These are phyloP conservation scores for Shiraia sp. DNA, from an alignment of 2,329 filamentous ascomycete genomes.

Conservation along the genomic window DNA sequence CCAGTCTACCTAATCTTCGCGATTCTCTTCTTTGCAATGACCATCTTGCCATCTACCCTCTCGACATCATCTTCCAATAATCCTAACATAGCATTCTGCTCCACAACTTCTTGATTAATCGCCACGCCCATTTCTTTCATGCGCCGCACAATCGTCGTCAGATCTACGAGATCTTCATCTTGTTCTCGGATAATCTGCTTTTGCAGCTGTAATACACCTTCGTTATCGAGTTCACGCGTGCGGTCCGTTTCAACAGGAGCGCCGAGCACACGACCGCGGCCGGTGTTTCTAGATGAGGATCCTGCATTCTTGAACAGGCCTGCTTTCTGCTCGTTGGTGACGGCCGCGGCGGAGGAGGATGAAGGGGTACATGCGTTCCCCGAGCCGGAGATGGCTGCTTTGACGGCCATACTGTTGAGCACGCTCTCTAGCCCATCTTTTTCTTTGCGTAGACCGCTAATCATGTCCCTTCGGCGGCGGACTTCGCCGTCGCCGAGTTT, in stretches of 20 bases:
- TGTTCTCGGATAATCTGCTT: constrained; percentile 74
- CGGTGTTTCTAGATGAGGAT: constrained; percentile 17
- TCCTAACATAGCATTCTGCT: constrained; percentile 74
- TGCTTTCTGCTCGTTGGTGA: constrained; percentile 41
- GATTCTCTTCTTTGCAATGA: constrained; percentile 73
- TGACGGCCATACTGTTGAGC: constrained; percentile 65
- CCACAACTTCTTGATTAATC: constrained; percentile 73
- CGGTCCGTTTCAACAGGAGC: constrained; percentile 75
- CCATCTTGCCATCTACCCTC: constrained; percentile 68
- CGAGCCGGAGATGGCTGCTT: constrained; percentile 48
- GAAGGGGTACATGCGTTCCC: constrained; percentile 25
- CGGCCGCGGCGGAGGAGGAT: constrained; percentile 35
- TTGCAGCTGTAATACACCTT: constrained; percentile 74
- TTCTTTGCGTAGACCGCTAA: constrained; percentile 72
- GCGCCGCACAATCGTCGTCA: constrained; percentile 69
- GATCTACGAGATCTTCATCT: constrained; percentile 70
- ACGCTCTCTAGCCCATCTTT: constrained; percentile 75
- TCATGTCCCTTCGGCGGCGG: constrained; percentile 69
- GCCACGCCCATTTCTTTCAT: constrained; percentile 78
- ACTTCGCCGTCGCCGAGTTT: constrained; percentile 74
- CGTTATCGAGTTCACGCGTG: constrained; percentile 76
- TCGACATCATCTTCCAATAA: constrained; percentile 69
- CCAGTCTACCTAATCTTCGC: constrained; percentile 58
- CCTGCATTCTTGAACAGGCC: constrained; percentile 43
- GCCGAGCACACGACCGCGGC: constrained; percentile 69